A percentile compares a stretch with the other conserved stretches of the same genome.
Conservation (phyloP, 495 filamentous ascomycete genomes). For the Neurospora discreta region DNA sequence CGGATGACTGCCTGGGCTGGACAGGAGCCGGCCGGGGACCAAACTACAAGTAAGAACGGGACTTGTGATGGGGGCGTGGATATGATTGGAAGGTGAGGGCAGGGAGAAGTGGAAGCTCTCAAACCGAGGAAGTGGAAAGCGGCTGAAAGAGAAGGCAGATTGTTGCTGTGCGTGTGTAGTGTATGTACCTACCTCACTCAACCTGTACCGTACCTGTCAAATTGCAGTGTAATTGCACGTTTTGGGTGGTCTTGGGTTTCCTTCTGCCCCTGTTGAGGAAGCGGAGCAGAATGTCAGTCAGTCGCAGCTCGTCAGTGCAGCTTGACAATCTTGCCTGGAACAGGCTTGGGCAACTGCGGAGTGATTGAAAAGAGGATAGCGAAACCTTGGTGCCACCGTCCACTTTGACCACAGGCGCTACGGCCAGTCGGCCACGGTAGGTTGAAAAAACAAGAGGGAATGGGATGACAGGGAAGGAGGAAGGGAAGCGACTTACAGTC, state of each 20-base stretch:
- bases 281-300: not conserved
- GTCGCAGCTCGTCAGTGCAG: constrained; percentile 4
- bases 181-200: not conserved
- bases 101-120: too few relatives aligned
- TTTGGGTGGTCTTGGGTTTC: not conserved
- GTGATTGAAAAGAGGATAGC: constrained; percentile 51
- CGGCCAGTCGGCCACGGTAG: constrained; percentile 27
- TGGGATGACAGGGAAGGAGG: not conserved
- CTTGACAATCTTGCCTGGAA: constrained; percentile 30
- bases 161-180: not conserved
- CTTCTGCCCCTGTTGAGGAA: not conserved
- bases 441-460: not conserved
- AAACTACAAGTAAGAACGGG: not conserved
- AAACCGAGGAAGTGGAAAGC: not conserved
- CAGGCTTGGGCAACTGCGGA: constrained; percentile 46
- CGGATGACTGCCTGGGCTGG: not conserved
- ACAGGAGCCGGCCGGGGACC: not conserved
- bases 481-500: not conserved
- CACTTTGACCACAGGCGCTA: constrained; percentile 24
- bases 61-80: not conserved
- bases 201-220: not conserved
- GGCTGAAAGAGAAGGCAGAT: not conserved
- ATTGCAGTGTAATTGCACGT: not conserved
- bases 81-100: not conserved
- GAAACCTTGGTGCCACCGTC: constrained; percentile 33